Percentiles rank a stretch among this genome's conserved stretches.
Conservation (phyloP, 2,329 filamentous ascomycete genomes). For the Knoxdaviesia capensis region DNA sequence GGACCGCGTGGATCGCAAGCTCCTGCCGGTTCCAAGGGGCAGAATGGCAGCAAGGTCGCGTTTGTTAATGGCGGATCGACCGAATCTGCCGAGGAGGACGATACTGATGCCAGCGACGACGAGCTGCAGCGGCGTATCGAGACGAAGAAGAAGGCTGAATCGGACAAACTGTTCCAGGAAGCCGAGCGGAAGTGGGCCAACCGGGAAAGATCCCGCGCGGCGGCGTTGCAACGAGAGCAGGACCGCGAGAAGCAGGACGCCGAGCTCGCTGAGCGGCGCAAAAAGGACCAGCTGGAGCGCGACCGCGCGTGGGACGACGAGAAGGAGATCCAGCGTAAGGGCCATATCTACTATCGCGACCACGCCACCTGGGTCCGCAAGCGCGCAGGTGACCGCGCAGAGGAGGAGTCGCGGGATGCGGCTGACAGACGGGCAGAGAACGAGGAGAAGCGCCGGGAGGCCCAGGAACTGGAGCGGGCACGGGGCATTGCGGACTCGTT, state of each 20-base stretch:
- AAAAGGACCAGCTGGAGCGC: slow-evolving; percentile 45
- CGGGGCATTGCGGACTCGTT: slow-evolving; percentile 79
- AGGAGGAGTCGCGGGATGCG: slow-evolving; percentile 64
- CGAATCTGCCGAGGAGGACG: slow-evolving; percentile 50
- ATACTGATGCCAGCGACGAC: slow-evolving; percentile 70
- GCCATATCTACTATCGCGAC: slow-evolving; percentile 72
- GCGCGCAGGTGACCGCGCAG: slow-evolving; percentile 49
- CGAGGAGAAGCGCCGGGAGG: slow-evolving; percentile 48
- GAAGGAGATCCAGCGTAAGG: slow-evolving; percentile 50
- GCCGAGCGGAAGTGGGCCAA: slow-evolving; percentile 83
- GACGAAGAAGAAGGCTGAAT: slow-evolving; percentile 52
- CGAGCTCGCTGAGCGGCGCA: slow-evolving; percentile 41
- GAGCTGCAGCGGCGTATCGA: slow-evolving; percentile 59
- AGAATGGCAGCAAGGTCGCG: slow-evolving; percentile 43
- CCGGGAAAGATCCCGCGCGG: slow-evolving; percentile 64
- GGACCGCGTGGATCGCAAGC: slow-evolving; percentile 42
- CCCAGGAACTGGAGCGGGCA: slow-evolving; percentile 56
- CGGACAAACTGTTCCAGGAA: slow-evolving; percentile 64
- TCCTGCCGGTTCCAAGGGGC: slow-evolving; percentile 43
- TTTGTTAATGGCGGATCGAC: slow-evolving; percentile 55
- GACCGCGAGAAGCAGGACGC: slow-evolving; percentile 61
- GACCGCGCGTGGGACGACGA: slow-evolving; percentile 75
- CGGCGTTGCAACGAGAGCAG: slow-evolving; percentile 69
- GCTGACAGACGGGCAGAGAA: slow-evolving; percentile 61
- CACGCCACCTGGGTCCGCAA: slow-evolving; percentile 70